A percentile compares a stretch with the other conserved stretches of the same genome.
phyloP scores from a whole-genome alignment of 495 filamentous ascomycete species.

The Amniculicola lignicola region DNA sequence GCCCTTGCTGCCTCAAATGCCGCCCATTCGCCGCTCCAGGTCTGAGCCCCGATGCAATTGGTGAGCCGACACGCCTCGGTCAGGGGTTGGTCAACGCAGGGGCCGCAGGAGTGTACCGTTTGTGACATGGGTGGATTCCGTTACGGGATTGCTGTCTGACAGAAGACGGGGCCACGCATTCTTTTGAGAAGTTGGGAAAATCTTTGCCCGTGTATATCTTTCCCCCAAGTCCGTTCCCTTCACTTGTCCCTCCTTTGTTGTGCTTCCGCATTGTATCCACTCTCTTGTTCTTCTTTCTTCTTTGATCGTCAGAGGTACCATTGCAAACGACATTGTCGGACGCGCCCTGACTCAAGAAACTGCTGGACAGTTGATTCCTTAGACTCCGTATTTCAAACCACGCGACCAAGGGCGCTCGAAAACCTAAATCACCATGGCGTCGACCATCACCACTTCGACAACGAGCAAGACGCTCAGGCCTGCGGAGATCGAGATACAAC shows the following conservation, averaged over 20 bases:
- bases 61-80: conserved; percentile 7
- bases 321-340: background rate
- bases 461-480: conserved; percentile 23
- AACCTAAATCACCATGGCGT: conserved; percentile 15
- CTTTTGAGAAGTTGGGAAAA: conserved; percentile 21
- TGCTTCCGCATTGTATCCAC: conserved; percentile 10
- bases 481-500: conserved; percentile 16
- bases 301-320: background rate
- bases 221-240: conserved; percentile 10
- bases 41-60: conserved; percentile 7
- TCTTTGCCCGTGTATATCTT: conserved; percentile 26
- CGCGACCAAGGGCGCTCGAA: background rate
- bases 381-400: no score
- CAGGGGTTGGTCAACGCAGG: conserved; percentile 24
- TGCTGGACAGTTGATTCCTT: conserved; percentile 31
- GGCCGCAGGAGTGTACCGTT: conserved; percentile 19
- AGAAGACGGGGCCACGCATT: conserved; percentile 11
- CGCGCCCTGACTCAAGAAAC: background rate
- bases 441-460: background rate
- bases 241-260: background rate
- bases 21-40: conserved; percentile 8
- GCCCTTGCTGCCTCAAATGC: conserved; percentile 17
- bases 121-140: conserved; percentile 4
- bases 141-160: conserved; percentile 12
- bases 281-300: conserved; percentile 14